Evolutionary conservation across 257 asterid species (phyloP).

Genomic region (Scutellaria galericulata): DNA sequence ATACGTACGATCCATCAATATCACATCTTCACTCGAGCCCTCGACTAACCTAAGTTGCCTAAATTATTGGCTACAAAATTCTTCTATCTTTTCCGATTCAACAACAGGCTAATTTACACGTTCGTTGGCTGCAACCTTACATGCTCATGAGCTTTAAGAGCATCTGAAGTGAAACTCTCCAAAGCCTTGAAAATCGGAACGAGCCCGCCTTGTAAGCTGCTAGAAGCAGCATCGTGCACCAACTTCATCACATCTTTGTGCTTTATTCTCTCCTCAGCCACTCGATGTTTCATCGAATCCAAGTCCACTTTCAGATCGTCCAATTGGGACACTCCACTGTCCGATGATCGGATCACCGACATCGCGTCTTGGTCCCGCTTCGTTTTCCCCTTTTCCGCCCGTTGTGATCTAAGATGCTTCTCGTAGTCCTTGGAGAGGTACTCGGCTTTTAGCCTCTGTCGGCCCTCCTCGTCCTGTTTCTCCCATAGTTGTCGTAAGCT

Average conservation of each 20-base stretch:
- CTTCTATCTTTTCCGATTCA: slow-evolving; percentile 13
- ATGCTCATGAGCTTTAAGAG: slow-evolving; percentile 76
- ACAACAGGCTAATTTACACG: slow-evolving; percentile 31
- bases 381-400: slow-evolving; percentile 46
- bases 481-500: slow-evolving; percentile 78
- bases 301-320: slow-evolving; percentile 87
- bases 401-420: slow-evolving; percentile 49
- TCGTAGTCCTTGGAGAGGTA: slow-evolving; percentile 64
- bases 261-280: slow-evolving; percentile 76
- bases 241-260: slow-evolving; percentile 83
- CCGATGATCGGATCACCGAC: slow-evolving; percentile 60
- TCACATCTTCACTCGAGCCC: slow-evolving; percentile 2
- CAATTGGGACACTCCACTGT: slow-evolving; percentile 59
- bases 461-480: slow-evolving; percentile 86
- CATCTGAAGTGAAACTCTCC: slow-evolving; percentile 80
- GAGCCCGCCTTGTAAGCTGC: slow-evolving; percentile 83
- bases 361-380: slow-evolving; percentile 42
- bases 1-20: neutral
- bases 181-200: slow-evolving; percentile 92
- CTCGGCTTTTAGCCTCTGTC: slow-evolving; percentile 80
- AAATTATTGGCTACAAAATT: slow-evolving; percentile 45
- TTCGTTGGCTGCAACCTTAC: slow-evolving; percentile 55
- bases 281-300: slow-evolving; percentile 62
- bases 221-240: slow-evolving; percentile 88
- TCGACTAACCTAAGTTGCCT: slow-evolving; percentile 27